These are phyloP conservation scores for Ramularia endophylla DNA, from an alignment of 2,329 filamentous ascomycete species.

Conservation along the genomic window DNA sequence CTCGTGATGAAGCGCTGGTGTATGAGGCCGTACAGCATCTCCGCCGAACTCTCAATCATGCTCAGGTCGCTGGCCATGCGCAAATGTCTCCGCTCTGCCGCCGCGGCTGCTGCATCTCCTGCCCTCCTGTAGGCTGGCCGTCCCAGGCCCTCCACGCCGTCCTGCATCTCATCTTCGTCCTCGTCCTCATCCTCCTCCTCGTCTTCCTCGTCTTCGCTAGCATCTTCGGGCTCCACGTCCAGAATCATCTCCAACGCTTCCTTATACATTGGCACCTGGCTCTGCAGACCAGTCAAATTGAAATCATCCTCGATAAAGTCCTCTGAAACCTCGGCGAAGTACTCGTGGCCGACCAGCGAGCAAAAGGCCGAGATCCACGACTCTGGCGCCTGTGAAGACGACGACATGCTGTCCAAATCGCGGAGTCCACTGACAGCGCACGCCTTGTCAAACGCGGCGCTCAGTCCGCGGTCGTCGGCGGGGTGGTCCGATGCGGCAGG, in stretches of 20 bases:
- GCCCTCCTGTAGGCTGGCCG: constrained; percentile 25
- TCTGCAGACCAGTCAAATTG: constrained; percentile 92
- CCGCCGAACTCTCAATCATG: constrained; percentile 95
- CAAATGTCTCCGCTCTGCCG: constrained; percentile 67
- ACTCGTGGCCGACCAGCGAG: constrained; percentile 91
- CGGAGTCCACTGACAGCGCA: constrained; percentile 22
- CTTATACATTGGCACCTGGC: constrained; percentile 97
- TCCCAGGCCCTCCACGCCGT: constrained; percentile 48
- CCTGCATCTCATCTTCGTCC: constrained; percentile 49
- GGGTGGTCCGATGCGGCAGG: constrained; percentile 2
- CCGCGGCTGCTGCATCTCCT: constrained; percentile 27
- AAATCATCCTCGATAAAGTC: constrained; percentile 99
- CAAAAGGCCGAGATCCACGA: constrained; percentile 99
- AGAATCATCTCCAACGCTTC: constrained; percentile 99
- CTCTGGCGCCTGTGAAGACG: constrained; percentile 59
- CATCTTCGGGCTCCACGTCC: constrained; percentile 94
- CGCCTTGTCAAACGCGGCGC: constrained; percentile 26
- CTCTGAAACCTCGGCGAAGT: constrained; percentile 97
- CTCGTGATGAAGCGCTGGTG: constrained; percentile 99
- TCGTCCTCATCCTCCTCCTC: constrained; percentile 61
- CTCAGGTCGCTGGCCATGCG: constrained; percentile 89
- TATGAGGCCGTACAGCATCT: constrained; percentile 95
- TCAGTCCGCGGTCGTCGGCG: constrained; percentile 18
- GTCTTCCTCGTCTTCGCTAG: constrained; percentile 76
- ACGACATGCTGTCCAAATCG: constrained; percentile 44